phyloP scores from a whole-genome alignment of 2,329 filamentous ascomycete species.

The Cladophialophora immunda region DNA sequence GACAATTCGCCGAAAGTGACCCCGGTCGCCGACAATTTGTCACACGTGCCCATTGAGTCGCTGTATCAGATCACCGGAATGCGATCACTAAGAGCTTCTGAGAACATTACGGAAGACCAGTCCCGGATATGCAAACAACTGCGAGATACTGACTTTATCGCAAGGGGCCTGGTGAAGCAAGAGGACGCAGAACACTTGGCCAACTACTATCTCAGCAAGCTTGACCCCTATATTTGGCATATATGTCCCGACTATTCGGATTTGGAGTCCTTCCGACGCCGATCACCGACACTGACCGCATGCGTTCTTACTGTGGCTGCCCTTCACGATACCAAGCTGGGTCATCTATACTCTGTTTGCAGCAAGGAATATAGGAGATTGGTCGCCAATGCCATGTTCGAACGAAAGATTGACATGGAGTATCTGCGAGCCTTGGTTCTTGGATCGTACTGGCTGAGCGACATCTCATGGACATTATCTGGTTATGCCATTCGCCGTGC shows the following conservation, averaged over 20 bases:
- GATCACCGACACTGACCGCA: constrained; percentile 61
- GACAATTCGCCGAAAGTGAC: constrained; percentile 48
- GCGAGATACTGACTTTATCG: constrained; percentile 59
- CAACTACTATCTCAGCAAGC: constrained; percentile 52
- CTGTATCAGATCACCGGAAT: constrained; percentile 48
- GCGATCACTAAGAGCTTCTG: constrained; percentile 43
- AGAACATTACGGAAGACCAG: constrained; percentile 43
- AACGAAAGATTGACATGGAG: constrained; percentile 60
- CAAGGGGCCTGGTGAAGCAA: constrained; percentile 56
- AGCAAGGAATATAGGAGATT: constrained; percentile 62
- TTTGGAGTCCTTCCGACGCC: constrained; percentile 55
- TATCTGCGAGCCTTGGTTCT: constrained; percentile 63
- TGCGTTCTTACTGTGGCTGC: constrained; percentile 58
- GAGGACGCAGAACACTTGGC: constrained; percentile 55
- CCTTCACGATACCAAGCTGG: constrained; percentile 54
- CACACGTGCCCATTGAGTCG: constrained; percentile 49
- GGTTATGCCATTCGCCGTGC: constrained; percentile 55
- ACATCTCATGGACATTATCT: constrained; percentile 58
- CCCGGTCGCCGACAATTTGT: constrained; percentile 42
- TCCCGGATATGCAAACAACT: constrained; percentile 47
- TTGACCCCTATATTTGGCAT: constrained; percentile 59
- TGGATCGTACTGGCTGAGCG: constrained; percentile 64
- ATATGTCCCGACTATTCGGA: constrained; percentile 58
- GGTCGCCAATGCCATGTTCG: constrained; percentile 63
- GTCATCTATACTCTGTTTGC: constrained; percentile 49